A percentile compares a stretch with the other conserved stretches of the same genome.
Evolutionary conservation across 108 stramenopile species (phyloP).

Genomic region (Nitzschia inconspicua): DNA sequence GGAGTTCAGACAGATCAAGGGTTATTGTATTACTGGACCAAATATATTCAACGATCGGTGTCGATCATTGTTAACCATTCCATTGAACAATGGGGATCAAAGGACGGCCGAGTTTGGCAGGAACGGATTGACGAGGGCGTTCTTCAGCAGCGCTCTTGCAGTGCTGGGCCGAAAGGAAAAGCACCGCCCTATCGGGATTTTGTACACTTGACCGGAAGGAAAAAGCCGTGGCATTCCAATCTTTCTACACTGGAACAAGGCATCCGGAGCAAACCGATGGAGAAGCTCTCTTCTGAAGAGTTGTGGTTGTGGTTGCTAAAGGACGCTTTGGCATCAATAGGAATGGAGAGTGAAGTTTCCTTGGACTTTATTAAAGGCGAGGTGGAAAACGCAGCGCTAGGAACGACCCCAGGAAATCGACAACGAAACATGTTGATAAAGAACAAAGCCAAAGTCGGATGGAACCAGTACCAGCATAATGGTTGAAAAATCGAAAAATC

Average conservation of each 20-base stretch:
- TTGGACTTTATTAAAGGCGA: background rate
- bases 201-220: conserved; percentile 32
- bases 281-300: background rate
- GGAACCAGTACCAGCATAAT: conserved; percentile 6
- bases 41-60: conserved; percentile 27
- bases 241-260: too few relatives aligned
- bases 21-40: conserved; percentile 39
- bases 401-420: background rate
- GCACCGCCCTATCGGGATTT: conserved; percentile 39
- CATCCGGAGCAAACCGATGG: too few relatives aligned
- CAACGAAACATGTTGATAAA: background rate
- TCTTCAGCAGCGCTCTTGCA: conserved; percentile 1
- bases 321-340: background rate
- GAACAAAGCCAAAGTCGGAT: conserved; percentile 1
- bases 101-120: background rate
- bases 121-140: background rate
- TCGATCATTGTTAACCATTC: conserved; percentile 19
- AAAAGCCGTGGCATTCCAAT: conserved; percentile 53
- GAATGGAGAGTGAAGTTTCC: background rate
- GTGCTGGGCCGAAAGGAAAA: too few relatives aligned
- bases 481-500: background rate
- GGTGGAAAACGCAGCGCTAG: background rate
- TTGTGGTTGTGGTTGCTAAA: conserved; percentile 5
- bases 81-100: conserved; percentile 18
- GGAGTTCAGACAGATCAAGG: conserved; percentile 51